Evolutionary conservation across 1,284 basidiomycete genomes (phyloP).

Genomic region (Sporisorium iseilematis-ciliati): DNA sequence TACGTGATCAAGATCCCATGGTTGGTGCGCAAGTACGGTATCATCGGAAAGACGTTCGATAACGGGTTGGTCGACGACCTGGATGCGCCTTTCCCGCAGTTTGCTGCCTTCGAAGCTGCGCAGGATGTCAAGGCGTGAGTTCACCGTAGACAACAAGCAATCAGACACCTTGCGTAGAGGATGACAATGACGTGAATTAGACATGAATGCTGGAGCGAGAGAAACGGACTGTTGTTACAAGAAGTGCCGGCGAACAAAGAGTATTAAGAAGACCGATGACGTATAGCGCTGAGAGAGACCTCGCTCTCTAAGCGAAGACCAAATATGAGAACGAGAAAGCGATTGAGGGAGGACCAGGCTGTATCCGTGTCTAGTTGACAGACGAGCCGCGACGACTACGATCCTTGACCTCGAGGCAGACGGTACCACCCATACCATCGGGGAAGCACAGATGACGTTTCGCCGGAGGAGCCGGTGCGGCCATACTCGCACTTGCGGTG

Average conservation of each 20-base stretch:
- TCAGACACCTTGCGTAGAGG: too few relatives aligned
- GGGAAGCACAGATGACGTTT: constrained; percentile 52
- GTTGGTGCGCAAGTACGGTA: constrained; percentile 10
- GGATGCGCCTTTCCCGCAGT: constrained; percentile 22
- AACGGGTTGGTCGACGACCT: constrained; percentile 18
- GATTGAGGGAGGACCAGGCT: background rate
- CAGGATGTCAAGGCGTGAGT: background rate
- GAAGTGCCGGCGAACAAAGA: background rate
- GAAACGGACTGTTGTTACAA: constrained; percentile 21
- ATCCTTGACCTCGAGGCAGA: constrained; percentile 48
- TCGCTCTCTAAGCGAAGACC: background rate
- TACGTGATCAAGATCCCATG: constrained; percentile 8
- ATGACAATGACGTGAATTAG: constrained; percentile 5
- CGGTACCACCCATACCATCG: constrained; percentile 48
- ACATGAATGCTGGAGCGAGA: constrained; percentile 3
- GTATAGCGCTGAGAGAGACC: background rate
- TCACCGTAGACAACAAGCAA: background rate
- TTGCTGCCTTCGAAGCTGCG: constrained; percentile 11
- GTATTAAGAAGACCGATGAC: background rate
- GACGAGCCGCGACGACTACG: constrained; percentile 42
- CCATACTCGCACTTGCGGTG: background rate
- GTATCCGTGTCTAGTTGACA: constrained; percentile 16
- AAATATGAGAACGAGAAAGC: background rate
- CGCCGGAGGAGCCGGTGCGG: constrained; percentile 9
- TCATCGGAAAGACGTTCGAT: background rate